phyloP scores from a whole-genome alignment of 2,329 filamentous ascomycete species.

The Orbilia javanica region DNA sequence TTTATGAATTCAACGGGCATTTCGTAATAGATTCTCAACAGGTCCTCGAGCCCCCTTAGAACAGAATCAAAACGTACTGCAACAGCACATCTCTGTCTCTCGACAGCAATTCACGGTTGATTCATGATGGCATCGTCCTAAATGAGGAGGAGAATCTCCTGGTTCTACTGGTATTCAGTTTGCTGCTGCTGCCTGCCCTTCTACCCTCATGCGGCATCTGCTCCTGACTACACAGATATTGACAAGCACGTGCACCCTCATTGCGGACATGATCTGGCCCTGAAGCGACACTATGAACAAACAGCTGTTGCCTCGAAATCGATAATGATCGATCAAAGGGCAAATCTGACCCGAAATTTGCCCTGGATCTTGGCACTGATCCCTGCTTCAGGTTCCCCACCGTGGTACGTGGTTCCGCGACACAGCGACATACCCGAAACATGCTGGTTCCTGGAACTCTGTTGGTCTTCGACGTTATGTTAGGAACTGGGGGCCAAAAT shows the following conservation, averaged over 20 bases:
- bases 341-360: background rate
- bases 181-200: background rate
- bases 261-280: background rate
- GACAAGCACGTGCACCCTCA: background rate
- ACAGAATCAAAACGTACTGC: background rate
- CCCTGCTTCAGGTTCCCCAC: background rate
- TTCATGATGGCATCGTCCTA: background rate
- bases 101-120: too few species aligned
- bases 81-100: background rate
- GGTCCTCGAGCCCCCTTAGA: background rate
- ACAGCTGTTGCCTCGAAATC: background rate
- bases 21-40: background rate
- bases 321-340: background rate
- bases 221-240: background rate
- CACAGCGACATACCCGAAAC: conserved; percentile 1
- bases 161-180: background rate
- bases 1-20: background rate
- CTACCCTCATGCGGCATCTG: background rate
- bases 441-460: background rate
- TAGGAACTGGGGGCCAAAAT: background rate
- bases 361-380: background rate
- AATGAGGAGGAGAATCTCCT: background rate
- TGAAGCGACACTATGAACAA: background rate
- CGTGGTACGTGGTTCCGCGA: background rate
- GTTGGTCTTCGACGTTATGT: too few species aligned